Percentiles rank a stretch among this genome's conserved stretches.
phyloP scores from a whole-genome alignment of 495 filamentous ascomycete species.

The Hyaloscypha finlandica region DNA sequence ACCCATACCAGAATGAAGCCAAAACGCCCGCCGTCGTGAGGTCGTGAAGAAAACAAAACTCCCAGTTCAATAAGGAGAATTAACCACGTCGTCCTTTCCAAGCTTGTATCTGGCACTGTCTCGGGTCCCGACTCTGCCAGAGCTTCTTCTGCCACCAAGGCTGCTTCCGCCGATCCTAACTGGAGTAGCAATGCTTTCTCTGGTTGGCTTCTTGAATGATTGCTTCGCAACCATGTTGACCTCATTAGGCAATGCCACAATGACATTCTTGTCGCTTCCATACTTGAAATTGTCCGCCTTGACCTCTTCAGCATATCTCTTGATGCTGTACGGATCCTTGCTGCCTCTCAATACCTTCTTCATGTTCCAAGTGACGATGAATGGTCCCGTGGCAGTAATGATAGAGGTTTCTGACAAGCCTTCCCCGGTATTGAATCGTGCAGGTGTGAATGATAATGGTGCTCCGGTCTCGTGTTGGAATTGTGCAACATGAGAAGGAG shows the following conservation, averaged over 20 bases:
- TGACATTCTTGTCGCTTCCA: conserved; percentile 94
- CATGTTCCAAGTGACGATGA: conserved; percentile 95
- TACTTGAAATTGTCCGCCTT: conserved; percentile 99
- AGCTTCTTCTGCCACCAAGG: conserved; percentile 44
- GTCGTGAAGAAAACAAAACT: not conserved
- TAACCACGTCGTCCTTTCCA: conserved; percentile 76
- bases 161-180: conserved; percentile 28
- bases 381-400: conserved; percentile 95
- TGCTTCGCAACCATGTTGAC: conserved; percentile 94
- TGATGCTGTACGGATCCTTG: conserved; percentile 92
- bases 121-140: conserved; percentile 53
- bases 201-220: conserved; percentile 81
- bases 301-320: conserved; percentile 91
- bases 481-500: conserved; percentile 89
- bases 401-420: conserved; percentile 83
- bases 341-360: conserved; percentile 78
- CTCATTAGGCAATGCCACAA: conserved; percentile 94
- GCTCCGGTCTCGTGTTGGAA: conserved; percentile 93
- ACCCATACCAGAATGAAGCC: not conserved
- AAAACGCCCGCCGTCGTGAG: conserved; percentile 9
- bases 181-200: conserved; percentile 81
- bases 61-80: conserved; percentile 71
- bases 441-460: conserved; percentile 83
- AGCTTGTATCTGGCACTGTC: conserved; percentile 58
- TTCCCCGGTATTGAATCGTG: conserved; percentile 91